Base-by-base conservation (phyloP, 257 asterid species). In the Solanum lycopersicoides region DNA sequence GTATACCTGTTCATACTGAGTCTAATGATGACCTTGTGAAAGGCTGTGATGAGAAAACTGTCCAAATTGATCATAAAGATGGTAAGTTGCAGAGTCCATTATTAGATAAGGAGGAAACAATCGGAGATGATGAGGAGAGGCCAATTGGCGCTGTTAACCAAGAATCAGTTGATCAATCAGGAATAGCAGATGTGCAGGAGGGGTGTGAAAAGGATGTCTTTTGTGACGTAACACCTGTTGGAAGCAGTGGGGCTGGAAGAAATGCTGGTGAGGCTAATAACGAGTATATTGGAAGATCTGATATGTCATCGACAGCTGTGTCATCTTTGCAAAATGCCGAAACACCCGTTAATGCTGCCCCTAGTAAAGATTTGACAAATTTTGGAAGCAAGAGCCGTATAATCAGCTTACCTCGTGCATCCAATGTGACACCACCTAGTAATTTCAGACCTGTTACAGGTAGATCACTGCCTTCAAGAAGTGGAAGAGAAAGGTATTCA, bases 331-430 rank as follows among this genome's bases (percentile, higher is more conserved):
- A 91, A 12, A 91, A 72, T 88, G 89, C 88, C 68, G 97, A 94
- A 86, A 89, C 92, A 84, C 80, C 94, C 88, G 56, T 86, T 35
- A 86, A 89, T 88, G 92, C 83, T 25, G 87, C 91, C 89, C 89
- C 90, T 86, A 90, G 88, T 39, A 91, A 91, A 88, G 96, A 93
- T 72, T 89, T 93, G 76, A 87, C 59, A 47, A 90, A 73, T 86
- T 87, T 85, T 35, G 92, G 92, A 85, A 93, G 87, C 73, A 93
- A 92, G 89, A 94, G 98, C 90, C 97, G 99, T 83, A 95, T 97
- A 83, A 97, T 97, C 88, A 92, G 86, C 87, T 94, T 95, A 87
- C 92, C 98, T 47, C 95, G 98, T 84, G 92, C 94, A 76, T 90
- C 96, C 73, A 86, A 50, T 65, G 87, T 60, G 68, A 83, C 92